A percentile compares a stretch with the other conserved stretches of the same genome.
These are phyloP conservation scores for Dunaliella primolecta DNA, from an alignment of 139 green algal species.

Conservation along the genomic window DNA sequence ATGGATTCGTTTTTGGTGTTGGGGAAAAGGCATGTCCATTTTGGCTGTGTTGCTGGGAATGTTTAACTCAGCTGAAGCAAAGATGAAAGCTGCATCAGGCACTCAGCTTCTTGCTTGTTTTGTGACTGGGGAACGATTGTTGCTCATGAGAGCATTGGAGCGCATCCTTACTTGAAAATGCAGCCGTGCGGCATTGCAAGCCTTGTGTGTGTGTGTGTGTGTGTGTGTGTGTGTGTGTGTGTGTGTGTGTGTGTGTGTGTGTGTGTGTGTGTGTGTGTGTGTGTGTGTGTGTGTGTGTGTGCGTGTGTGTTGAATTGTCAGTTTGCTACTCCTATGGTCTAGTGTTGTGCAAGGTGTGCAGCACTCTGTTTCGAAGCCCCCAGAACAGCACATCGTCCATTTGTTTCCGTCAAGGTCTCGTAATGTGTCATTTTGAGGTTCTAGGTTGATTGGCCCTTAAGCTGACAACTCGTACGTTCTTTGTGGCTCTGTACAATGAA, in stretches of 20 bases:
- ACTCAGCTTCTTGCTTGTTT: background rate
- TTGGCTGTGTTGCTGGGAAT: background rate
- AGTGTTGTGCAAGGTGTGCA: too few species aligned
- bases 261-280: slow-evolving; percentile 1
- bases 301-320: too few species aligned
- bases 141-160: background rate
- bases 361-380: too few species aligned
- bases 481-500: too few species aligned
- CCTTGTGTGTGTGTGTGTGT: slow-evolving; percentile 34
- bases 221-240: slow-evolving; percentile 18
- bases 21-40: background rate
- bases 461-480: too few species aligned
- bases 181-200: slow-evolving; percentile 29
- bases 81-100: background rate
- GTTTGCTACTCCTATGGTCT: too few species aligned
- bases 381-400: too few species aligned
- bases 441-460: too few species aligned
- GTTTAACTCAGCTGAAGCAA: background rate
- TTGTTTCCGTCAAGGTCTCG: too few species aligned
- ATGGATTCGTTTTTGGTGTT: background rate
- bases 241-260: slow-evolving; percentile 23
- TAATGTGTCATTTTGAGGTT: too few species aligned
- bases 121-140: background rate
- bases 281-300: too few species aligned
- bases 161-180: background rate